A percentile compares a stretch with the other conserved stretches of the same genome.
Evolutionary conservation across 192 early-diverging fungal genomes (phyloP).

Genomic region (Dissophora globulifera): DNA sequence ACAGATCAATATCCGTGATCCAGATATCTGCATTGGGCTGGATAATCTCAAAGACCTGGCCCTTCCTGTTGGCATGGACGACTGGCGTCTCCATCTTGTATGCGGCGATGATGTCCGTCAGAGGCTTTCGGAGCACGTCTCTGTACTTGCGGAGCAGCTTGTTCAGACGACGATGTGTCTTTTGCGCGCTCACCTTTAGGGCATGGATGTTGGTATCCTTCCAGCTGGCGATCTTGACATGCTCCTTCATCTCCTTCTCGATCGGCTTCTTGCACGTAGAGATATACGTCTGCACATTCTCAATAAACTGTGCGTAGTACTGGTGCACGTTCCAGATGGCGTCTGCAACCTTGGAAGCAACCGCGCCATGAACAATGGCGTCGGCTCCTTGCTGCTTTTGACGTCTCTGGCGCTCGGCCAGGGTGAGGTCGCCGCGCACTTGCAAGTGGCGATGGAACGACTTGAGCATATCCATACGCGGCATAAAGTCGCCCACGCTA

Average conservation of each 20-base stretch:
- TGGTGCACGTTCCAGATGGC: conserved; percentile 77
- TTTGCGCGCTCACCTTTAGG: conserved; percentile 86
- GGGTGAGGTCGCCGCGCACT: conserved; percentile 45
- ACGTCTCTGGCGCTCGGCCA: conserved; percentile 32
- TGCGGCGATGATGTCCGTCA: conserved; percentile 71
- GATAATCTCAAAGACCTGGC: conserved; percentile 50
- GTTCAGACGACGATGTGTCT: conserved; percentile 90
- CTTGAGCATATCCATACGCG: conserved; percentile 75
- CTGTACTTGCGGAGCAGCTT: conserved; percentile 92
- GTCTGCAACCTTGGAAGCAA: conserved; percentile 54
- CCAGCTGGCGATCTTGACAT: conserved; percentile 96
- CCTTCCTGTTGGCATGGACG: conserved; percentile 51
- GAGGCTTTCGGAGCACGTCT: conserved; percentile 78
- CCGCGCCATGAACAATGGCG: conserved; percentile 30
- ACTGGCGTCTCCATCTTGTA: conserved; percentile 55
- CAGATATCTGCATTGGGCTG: conserved; percentile 52
- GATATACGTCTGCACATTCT: conserved; percentile 66
- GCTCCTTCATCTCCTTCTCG: conserved; percentile 88
- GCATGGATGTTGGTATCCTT: conserved; percentile 97
- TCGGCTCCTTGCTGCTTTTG: conserved; percentile 35
- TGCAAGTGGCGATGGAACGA: conserved; percentile 71
- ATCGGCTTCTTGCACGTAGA: conserved; percentile 75
- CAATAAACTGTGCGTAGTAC: conserved; percentile 85
- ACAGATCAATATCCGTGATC: conserved; percentile 51
- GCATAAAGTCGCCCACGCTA: conserved; percentile 80